phyloP scores from a whole-genome alignment of 2,329 filamentous ascomycete species.

The Bisporella sp. region DNA sequence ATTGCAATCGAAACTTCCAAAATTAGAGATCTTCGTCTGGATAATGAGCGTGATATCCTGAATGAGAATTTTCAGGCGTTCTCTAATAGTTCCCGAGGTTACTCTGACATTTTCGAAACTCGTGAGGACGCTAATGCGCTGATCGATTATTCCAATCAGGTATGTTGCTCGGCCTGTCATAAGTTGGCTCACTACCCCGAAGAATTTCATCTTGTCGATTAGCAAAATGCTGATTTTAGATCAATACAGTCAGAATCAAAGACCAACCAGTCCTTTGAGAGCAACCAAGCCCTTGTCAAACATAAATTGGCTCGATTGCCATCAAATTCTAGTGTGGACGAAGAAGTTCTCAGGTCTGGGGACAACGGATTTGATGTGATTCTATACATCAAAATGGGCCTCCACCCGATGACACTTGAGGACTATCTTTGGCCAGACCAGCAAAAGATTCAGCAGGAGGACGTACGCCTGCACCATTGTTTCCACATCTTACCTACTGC shows the following conservation, averaged over 20 bases:
- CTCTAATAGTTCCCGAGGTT: neutral
- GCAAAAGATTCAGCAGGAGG: neutral
- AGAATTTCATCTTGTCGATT: too few species aligned
- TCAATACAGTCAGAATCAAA: too few species aligned
- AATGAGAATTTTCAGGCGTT: neutral
- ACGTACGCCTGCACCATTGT: constrained; percentile 41
- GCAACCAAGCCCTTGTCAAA: too few species aligned
- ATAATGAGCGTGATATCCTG: neutral
- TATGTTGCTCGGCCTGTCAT: too few species aligned
- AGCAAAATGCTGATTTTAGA: too few species aligned
- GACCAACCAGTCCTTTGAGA: too few species aligned
- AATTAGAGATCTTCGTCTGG: neutral
- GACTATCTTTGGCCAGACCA: constrained; percentile 44
- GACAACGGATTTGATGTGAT: constrained; percentile 17
- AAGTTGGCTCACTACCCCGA: too few species aligned
- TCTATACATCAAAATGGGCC: constrained; percentile 28
- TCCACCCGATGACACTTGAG: constrained; percentile 55
- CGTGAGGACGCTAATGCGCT: too few species aligned
- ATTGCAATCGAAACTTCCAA: too few species aligned
- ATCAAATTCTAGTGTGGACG: neutral
- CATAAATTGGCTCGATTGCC: neutral
- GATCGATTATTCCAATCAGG: too few species aligned
- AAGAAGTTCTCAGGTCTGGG: constrained; percentile 1
- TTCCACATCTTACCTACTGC: constrained; percentile 53
- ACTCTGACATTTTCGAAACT: neutral